Base-by-base conservation (phyloP, 192 early-diverging fungal genomes). In the Kappamyces sp. region DNA sequence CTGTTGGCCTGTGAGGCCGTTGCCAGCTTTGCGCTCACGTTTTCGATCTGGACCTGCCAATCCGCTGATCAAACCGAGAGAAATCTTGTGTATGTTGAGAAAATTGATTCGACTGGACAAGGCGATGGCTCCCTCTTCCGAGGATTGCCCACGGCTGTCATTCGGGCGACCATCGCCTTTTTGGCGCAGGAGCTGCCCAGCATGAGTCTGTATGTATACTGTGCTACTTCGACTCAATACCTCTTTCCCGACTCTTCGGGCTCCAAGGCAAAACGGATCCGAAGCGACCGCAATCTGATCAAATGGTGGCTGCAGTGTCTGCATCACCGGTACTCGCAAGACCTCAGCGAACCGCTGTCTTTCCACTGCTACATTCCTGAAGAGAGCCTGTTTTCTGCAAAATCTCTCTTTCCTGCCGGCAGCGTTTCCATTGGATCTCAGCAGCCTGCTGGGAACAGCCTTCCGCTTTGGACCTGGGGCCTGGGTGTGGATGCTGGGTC, bases 141-240 rank as follows among this genome's bases (percentile, higher is more conserved):
- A 0, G 29, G 50, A 7, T 52, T 52, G 14, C 14, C 50, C 14
- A 12, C 36, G 50, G 40, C 22, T 6, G 50, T 29, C n/a, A 31
- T 52, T 12, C 50, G 40, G 4, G 50, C 36, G 2, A 4, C 40
- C 11, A 52, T 52, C n/a, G 1, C 36, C 4, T 52, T 4, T 30
- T 52, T 52, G n/a, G 11, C 50, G 22, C 22, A 22, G 14, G 1
- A 34, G 4, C 8, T 31, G 15, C n/a, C 12, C 50, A 4, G 1
- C 0, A 52, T 52, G 36, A 11, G 45, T 30, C 22, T 55, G 6
- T 43, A 55, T 40, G 36, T 55, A 5, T 55, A 55, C n/a, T 34
- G 34, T 40, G 54, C 54, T 38, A 55, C 54, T 40, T 34, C 54
- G 31, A 33, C 40, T n/a, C 54, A 55, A 15, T 55, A 55, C 3